Evolutionary conservation across 1,139 yeast species (phyloP).

Genomic region (Candida sojae): DNA sequence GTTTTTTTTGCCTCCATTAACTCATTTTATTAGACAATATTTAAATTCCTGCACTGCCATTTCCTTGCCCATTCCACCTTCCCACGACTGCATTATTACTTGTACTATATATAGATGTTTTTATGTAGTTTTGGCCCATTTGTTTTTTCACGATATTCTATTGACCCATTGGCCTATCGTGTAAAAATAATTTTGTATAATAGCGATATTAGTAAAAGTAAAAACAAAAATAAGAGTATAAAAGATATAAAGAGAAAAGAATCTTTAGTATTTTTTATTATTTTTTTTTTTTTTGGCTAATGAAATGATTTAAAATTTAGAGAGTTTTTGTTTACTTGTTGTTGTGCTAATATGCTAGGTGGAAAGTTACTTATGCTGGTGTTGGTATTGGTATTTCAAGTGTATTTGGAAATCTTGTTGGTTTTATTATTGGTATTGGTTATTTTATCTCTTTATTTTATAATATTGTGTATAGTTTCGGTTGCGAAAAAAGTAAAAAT

Average conservation of each 20-base stretch:
- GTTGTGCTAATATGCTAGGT: neutral
- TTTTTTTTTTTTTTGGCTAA: neutral
- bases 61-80: neutral
- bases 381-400: neutral
- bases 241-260: neutral
- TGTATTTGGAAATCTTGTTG: neutral
- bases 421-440: neutral
- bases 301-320: constrained; percentile 1
- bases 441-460: neutral
- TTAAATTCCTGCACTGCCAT: neutral
- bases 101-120: constrained; percentile 3
- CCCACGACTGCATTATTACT: neutral
- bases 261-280: neutral
- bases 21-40: neutral
- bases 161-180: neutral
- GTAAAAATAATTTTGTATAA: constrained; percentile 3
- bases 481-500: neutral
- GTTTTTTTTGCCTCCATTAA: neutral
- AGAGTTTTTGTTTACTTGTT: neutral
- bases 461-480: neutral
- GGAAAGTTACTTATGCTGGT: neutral
- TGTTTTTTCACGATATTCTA: neutral
- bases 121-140: constrained; percentile 2
- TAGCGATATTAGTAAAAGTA: neutral
- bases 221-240: no score